phyloP scores from a whole-genome alignment of 1,139 yeast species.

The Hanseniaspora uvarum region DNA sequence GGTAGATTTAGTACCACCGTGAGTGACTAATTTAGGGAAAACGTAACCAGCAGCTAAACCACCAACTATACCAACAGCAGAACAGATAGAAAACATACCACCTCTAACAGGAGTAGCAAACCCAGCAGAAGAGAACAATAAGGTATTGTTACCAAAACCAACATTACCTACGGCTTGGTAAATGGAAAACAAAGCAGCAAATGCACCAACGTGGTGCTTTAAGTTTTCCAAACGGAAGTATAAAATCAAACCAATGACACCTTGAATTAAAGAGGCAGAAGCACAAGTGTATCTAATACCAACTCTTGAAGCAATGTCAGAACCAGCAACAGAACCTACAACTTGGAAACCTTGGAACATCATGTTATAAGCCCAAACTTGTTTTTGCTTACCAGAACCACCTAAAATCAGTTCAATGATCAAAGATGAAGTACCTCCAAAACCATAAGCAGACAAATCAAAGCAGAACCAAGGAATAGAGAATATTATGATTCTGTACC shows the following conservation, averaged over 20 bases:
- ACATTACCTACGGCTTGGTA: conserved; percentile 81
- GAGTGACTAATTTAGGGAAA: conserved; percentile 61
- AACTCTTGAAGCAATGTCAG: conserved; percentile 65
- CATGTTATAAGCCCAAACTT: conserved; percentile 86
- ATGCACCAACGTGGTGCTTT: conserved; percentile 56
- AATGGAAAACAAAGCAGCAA: conserved; percentile 77
- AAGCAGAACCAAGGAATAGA: conserved; percentile 82
- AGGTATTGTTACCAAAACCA: conserved; percentile 80
- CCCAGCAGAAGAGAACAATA: conserved; percentile 76
- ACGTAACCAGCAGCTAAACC: conserved; percentile 85
- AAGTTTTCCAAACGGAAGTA: conserved; percentile 59
- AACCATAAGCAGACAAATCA: conserved; percentile 79
- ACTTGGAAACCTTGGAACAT: conserved; percentile 78
- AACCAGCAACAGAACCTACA: conserved; percentile 85
- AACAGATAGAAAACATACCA: conserved; percentile 81
- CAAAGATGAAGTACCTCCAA: conserved; percentile 74
- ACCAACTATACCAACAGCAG: conserved; percentile 83
- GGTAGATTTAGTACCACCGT: conserved; percentile 20
- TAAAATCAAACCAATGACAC: conserved; percentile 74
- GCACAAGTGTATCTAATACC: conserved; percentile 78
- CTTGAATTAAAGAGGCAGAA: conserved; percentile 61
- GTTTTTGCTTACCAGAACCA: conserved; percentile 44
- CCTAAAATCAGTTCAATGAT: conserved; percentile 51
- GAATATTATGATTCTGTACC: conserved; percentile 66
- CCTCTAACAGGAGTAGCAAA: conserved; percentile 87